Evolutionary conservation across 1,139 yeast species (phyloP), one percentile per base, ranked within the genome.

Genomic region (Kurtzmaniella quercitrusa): DNA sequence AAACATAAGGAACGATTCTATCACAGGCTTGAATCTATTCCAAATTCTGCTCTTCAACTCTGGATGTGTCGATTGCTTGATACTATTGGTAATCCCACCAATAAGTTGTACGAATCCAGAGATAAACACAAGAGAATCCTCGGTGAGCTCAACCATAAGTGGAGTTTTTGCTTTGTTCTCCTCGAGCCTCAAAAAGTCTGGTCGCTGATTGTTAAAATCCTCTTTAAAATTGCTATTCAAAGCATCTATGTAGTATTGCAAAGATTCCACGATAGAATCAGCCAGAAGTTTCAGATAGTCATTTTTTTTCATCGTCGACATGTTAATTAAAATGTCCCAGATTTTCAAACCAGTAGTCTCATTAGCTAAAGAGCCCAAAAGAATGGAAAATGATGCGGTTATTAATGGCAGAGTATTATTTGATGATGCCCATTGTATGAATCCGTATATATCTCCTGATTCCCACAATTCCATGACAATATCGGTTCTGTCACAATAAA

Each of bases 401-500:
- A 91, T 88, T 43, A 89, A 68, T 5, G 94, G 84, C 12, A 93
- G 87, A 1, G 76, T 68, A 48, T 85, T 88, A 54, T 91, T 85
- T 45, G 82, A 80, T 3, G 94, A 74, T 0, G 95, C 95, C 98
- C 98, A 91, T 38, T 78, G 78, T 40, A 91, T 69, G 52, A 93
- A 91, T 0, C 96, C 97, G 53, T 80, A 74, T 11, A 69, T 52
- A 41, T 71, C 74, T 40, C 77, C 82, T 16, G 82, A 76, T 46
- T 85, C 88, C 96, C 96, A 89, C 51, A 88, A 85, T n/a, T 67
- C 63, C 1, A 70, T 54, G 20, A 88, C 76, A 14, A 82, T 65
- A 2, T 75, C 74, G 1, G 83, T 78, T 47, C 95, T 72, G 26
- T 76, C 73, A 36, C 74, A 68, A 57, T 84, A 89, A 4, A 88